Conservation (phyloP, 2,329 filamentous ascomycete genomes). For the Alternaria incomplexa region DNA sequence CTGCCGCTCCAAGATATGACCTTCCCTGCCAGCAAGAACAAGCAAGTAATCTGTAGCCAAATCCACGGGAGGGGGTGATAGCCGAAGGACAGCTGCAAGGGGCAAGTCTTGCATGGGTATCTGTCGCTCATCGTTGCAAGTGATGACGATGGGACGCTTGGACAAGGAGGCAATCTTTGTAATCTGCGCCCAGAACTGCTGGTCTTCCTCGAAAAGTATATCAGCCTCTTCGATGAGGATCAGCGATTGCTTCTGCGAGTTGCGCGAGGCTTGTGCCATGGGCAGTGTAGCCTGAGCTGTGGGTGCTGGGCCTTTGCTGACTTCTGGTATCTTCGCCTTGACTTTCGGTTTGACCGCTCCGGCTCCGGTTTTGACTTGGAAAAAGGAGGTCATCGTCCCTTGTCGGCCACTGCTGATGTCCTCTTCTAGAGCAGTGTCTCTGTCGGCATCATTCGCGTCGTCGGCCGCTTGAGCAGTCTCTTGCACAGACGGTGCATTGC, state of each 20-base stretch:
- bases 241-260: slow-evolving; percentile 83
- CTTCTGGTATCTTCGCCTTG: slow-evolving; percentile 17
- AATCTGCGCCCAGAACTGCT: slow-evolving; percentile 89
- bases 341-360: slow-evolving; percentile 26
- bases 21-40: slow-evolving; percentile 84
- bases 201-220: slow-evolving; percentile 92
- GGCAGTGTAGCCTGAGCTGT: slow-evolving; percentile 32
- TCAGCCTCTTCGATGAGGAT: slow-evolving; percentile 96
- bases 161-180: slow-evolving; percentile 79
- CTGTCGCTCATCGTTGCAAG: slow-evolving; percentile 90
- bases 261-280: slow-evolving; percentile 37
- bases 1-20: slow-evolving; percentile 74
- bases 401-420: slow-evolving; percentile 74
- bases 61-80: slow-evolving; percentile 68
- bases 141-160: slow-evolving; percentile 91
- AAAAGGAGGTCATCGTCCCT: slow-evolving; percentile 81
- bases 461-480: slow-evolving; percentile 11
- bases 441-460: slow-evolving; percentile 46
- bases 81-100: slow-evolving; percentile 85
- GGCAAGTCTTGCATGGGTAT: slow-evolving; percentile 75
- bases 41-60: slow-evolving; percentile 81
- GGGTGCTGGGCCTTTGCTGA: slow-evolving; percentile 17
- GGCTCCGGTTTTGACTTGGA: slow-evolving; percentile 58
- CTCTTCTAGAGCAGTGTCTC: slow-evolving; percentile 57
- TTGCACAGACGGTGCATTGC: slow-evolving; percentile 36